Base-by-base conservation (phyloP, 441 rosid genomes). In the Geranium incanum region DNA sequence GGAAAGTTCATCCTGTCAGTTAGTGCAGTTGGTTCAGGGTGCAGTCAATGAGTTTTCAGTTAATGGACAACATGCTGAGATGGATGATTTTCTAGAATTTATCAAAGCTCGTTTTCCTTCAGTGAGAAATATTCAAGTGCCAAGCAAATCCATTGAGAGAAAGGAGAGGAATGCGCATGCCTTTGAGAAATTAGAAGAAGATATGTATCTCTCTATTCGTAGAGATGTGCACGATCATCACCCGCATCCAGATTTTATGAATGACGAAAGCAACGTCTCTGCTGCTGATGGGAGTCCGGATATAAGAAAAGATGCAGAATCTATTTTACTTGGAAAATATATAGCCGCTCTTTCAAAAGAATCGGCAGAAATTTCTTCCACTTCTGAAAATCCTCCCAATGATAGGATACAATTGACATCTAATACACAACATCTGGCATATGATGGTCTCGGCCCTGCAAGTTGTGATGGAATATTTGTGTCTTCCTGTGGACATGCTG, bases 401-500 rank as follows among this genome's bases (percentile, higher is more conserved):
- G 83, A 79, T 60, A 75, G 78, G 68, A 63, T 39, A 41, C 57
- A 39, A 63, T 71, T 48, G 68, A 88, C 77, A 68, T 81, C 82
- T 70, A 70, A 77, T 65, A 77, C 82, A 38, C 75, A 79, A 71
- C 69, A 69, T 67, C 70, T 72, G 9, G 68, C 79, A 77, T 83
- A 75, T 82, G 89, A 88, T 84, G 88, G 90, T 76, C 84, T 91
- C 80, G 88, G 91, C 72, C 97, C 91, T 18, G 79, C 74, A 38
- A 95, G 86, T 77, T 89, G 94, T 80, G 98, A 93, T 83, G 99
- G 99, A 39, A 77, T 95, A 77, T 78, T 84, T 86, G 85, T 93
- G 71, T 93, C 94, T 37, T 88, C 99, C 63, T 95, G 99, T 82
- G 97, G 99, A 68, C 98, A 95, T 88, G 90, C 97, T 9, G 98